Percentiles rank a stretch among this genome's conserved stretches.
Conservation (phyloP, 2,329 filamentous ascomycete genomes). For the Alternaria ventricosa region DNA sequence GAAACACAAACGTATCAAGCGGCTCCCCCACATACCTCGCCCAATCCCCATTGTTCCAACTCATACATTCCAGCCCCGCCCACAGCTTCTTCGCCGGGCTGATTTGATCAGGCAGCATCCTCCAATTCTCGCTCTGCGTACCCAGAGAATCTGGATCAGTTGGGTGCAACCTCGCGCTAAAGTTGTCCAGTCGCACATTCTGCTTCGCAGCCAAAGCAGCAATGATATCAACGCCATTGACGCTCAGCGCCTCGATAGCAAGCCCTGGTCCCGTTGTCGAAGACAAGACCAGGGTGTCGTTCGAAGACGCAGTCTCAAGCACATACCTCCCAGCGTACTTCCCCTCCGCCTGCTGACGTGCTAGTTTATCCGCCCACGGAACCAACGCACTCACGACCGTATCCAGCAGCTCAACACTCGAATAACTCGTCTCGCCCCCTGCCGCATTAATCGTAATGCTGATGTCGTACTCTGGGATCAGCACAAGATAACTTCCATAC, state of each 20-base stretch:
- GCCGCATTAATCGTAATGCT: conserved; percentile 31
- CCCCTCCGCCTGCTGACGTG: conserved; percentile 19
- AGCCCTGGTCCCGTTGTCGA: conserved; percentile 26
- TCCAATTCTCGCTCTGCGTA: conserved; percentile 23
- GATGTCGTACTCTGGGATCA: conserved; percentile 35
- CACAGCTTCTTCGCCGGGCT: conserved; percentile 10
- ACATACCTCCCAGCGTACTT: conserved; percentile 32
- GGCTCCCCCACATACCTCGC: conserved; percentile 26
- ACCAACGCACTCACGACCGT: conserved; percentile 20
- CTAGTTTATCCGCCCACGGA: conserved; percentile 29
- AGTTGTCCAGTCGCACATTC: conserved; percentile 5
- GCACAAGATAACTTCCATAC: conserved; percentile 25
- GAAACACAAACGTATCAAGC: conserved; percentile 29
- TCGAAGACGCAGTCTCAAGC: conserved; percentile 11
- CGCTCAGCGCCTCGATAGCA: conserved; percentile 15
- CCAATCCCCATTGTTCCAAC: conserved; percentile 28
- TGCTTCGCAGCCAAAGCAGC: conserved; percentile 17
- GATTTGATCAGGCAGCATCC: conserved; percentile 22
- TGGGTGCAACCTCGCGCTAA: conserved; percentile 31
- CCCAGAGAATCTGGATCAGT: conserved; percentile 26
- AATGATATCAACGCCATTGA: conserved; percentile 26
- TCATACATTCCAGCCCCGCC: conserved; percentile 28
- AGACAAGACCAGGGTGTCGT: conserved; percentile 15
- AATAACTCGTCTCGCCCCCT: conserved; percentile 16
- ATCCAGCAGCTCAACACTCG: conserved; percentile 20